Evolutionary conservation across 2,329 filamentous ascomycete genomes (phyloP), one percentile per base, ranked within the genome.

Genomic region (Verticillium nubilum): DNA sequence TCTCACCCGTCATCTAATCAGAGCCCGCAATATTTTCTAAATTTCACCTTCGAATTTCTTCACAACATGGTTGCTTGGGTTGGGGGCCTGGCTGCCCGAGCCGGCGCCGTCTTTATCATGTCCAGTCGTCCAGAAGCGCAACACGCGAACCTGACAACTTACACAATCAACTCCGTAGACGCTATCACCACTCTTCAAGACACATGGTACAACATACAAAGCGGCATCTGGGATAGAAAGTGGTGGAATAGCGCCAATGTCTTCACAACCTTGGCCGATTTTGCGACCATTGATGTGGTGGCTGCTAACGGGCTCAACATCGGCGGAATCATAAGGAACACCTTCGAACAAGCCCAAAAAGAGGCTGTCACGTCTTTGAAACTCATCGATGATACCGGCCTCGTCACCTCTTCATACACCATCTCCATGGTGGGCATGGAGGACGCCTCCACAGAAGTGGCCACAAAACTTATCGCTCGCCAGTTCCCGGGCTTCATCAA

Each of bases 181-280:
- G 72, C 73, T 5, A 73, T 76, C 47, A 63, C 73, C 35, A 68
- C 77, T 5, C 76, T 90, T 1, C 85, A 89, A 65, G 61, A 64
- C 3, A 64, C 71, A 17, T 90, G 84, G 81, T 90, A 90, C 70
- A 81, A 87, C 67, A 60, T 72, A 2, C 67, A 68, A 5, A 85
- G 79, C 1, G 88, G 89, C 3, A 74, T 89, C 13, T 91, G 86
- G 86, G 73, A 84, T 58, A 80, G 81, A 0, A 79, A 81, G 7
- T 92, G 89, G 89, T 92, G 89, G 89, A 90, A 91, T 67, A 81
- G 82, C 58, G 89, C 83, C 52, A 91, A 90, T 67, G 80, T 80
- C 60, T 74, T 91, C 61, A 89, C 86, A 0, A 80, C 79, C 3
- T 71, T 91, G 19, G 82, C 80, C 57, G 84, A 90, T 67, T 82